Evolutionary conservation across 1,139 yeast species (phyloP), one percentile per base, ranked within the genome.

Genomic region (Pichia sorboxylosa): DNA sequence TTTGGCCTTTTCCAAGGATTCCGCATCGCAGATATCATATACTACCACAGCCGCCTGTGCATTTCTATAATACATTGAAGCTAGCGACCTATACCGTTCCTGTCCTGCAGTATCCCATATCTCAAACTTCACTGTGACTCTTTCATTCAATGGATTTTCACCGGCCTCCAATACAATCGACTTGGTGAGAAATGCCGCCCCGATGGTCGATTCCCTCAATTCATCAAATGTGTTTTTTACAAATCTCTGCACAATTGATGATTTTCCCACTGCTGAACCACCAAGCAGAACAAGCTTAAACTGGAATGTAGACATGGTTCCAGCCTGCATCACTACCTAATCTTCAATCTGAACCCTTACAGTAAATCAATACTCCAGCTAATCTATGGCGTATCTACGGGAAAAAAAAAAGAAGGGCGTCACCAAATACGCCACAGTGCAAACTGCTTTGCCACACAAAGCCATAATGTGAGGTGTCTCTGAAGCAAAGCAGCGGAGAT

Each of bases 241-340:
- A 54, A 90, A 92, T 46, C 98, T 66, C 48, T 85, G 81, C 17
- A 90, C 98, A 18, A 90, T 74, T 3, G 96, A 85, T 6, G 76
- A 68, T 54, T 90, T 90, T 34, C 98, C 98, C 27, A 90, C 98
- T 1, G 98, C 96, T 3, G 96, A 90, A 56, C 90, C 98, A 13
- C 98, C 84, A 46, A 54, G 17, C 8, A 38, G 27, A 13, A 35
- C 98, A 35, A 90, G 67, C 57, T 90, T 90, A 54, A 87, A 78
- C 57, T 77, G 85, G 17, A n/a, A n/a, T n/a, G n/a, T n/a, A n/a
- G n/a, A n/a, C n/a, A n/a, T n/a, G n/a, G n/a, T n/a, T n/a, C n/a
- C n/a, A n/a, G n/a, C n/a, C n/a, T n/a, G n/a, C n/a, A n/a, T n/a
- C n/a, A n/a, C n/a, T n/a, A n/a, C n/a, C n/a, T n/a, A n/a, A n/a